Conservation (phyloP, 441 rosid genomes). For the Viola pubescens region DNA sequence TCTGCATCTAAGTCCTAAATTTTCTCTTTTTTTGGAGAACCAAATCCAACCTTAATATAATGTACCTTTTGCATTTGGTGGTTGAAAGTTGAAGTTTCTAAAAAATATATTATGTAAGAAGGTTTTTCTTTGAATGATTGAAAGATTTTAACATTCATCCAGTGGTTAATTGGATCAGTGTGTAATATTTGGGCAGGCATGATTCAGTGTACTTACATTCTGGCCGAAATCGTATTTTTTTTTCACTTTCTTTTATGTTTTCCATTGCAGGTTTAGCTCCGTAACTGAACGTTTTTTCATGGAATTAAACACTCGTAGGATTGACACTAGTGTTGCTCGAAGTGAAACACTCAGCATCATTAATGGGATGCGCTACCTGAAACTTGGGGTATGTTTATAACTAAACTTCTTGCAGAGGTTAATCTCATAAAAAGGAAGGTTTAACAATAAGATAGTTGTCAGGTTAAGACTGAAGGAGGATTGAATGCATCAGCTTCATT, state of each 20-base stretch:
- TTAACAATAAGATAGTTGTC: conserved; percentile 30
- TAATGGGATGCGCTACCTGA: conserved; percentile 98
- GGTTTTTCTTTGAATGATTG: no score
- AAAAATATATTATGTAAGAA: no score
- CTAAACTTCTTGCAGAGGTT: conserved; percentile 13
- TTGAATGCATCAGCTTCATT: conserved; percentile 97
- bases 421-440: conserved; percentile 17
- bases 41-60: no score
- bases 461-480: conserved; percentile 98
- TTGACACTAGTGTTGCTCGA: conserved; percentile 78
- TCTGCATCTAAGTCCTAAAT: no score
- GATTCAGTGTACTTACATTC: not conserved
- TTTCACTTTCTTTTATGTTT: conserved; percentile 6
- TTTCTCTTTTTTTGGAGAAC: no score
- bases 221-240: conserved; percentile 4
- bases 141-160: no score
- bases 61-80: no score
- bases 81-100: no score
- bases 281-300: conserved; percentile 92
- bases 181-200: no score
- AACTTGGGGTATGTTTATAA: conserved; percentile 77
- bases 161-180: no score
- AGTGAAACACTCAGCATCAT: conserved; percentile 93
- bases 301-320: conserved; percentile 87
- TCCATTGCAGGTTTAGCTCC: conserved; percentile 77